Conservation (phyloP, 495 filamentous ascomycete species). For the Tuber brumale region DNA sequence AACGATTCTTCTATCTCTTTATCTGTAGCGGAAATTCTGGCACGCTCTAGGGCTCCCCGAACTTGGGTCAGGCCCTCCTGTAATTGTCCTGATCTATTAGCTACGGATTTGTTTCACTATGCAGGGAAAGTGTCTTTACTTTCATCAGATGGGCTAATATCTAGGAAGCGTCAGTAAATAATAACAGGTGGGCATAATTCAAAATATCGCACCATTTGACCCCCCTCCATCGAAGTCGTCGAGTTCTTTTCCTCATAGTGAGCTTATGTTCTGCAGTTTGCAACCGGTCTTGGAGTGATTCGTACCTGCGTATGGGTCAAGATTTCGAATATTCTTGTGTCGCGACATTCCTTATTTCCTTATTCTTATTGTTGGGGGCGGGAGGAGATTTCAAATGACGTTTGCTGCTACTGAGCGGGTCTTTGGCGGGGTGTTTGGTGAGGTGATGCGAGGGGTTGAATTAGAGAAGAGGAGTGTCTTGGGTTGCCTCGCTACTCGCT, state of each 20-base stretch:
- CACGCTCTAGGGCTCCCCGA: slow-evolving; percentile 49
- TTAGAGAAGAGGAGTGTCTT: background rate
- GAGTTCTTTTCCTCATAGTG: slow-evolving; percentile 44
- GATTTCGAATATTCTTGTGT: slow-evolving; percentile 54
- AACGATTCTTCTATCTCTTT: slow-evolving; percentile 78
- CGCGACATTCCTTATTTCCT: slow-evolving; percentile 51
- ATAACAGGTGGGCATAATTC: slow-evolving; percentile 8
- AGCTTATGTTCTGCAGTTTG: background rate
- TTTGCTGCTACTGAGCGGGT: background rate
- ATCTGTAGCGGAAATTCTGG: slow-evolving; percentile 51
- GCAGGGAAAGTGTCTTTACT: slow-evolving; percentile 41
- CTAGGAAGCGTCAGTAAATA: slow-evolving; percentile 34
- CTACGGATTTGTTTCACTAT: slow-evolving; percentile 6
- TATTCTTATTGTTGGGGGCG: background rate
- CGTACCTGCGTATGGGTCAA: slow-evolving; percentile 52
- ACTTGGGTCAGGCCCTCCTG: slow-evolving; percentile 52
- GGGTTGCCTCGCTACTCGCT: background rate
- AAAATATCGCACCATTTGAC: slow-evolving; percentile 13
- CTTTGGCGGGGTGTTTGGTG: background rate
- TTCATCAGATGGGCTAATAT: slow-evolving; percentile 57
- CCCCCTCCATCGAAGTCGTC: slow-evolving; percentile 55
- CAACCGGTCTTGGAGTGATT: background rate
- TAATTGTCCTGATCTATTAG: slow-evolving; percentile 49
- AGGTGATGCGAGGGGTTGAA: background rate
- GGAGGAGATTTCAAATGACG: background rate